phyloP scores from a whole-genome alignment of 305 asterid genomes.

The Rubia peregrina region DNA sequence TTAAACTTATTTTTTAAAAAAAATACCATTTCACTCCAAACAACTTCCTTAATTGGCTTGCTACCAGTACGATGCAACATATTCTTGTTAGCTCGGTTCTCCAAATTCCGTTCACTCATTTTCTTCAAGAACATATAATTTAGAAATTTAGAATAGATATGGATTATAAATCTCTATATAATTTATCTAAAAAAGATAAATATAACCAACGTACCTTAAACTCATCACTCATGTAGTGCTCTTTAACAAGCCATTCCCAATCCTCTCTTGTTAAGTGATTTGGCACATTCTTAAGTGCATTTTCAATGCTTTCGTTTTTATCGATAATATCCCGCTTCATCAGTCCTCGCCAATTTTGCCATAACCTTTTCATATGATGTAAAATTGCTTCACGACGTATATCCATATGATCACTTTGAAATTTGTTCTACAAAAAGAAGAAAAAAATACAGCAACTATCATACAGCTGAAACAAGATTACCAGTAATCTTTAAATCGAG shows the following conservation, averaged over 20 bases:
- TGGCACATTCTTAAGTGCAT: background rate
- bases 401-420: background rate
- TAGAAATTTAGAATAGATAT: background rate
- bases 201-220: background rate
- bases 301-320: background rate
- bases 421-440: background rate
- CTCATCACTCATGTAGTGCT: background rate
- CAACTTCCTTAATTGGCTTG: background rate
- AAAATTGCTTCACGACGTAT: background rate
- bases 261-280: background rate
- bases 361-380: slow-evolving; percentile 1
- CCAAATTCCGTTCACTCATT: background rate
- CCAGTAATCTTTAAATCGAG: background rate
- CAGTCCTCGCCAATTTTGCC: background rate
- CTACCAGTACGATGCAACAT: background rate
- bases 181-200: background rate
- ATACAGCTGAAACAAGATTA: background rate
- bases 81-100: background rate
- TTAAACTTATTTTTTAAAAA: background rate
- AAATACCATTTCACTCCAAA: background rate
- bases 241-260: slow-evolving; percentile 1
- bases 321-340: background rate
- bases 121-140: background rate
- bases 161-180: background rate
- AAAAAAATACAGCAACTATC: too few species aligned